Base-by-base conservation (phyloP, 75 land plant species). In the Pseudotsuga menziesii region DNA sequence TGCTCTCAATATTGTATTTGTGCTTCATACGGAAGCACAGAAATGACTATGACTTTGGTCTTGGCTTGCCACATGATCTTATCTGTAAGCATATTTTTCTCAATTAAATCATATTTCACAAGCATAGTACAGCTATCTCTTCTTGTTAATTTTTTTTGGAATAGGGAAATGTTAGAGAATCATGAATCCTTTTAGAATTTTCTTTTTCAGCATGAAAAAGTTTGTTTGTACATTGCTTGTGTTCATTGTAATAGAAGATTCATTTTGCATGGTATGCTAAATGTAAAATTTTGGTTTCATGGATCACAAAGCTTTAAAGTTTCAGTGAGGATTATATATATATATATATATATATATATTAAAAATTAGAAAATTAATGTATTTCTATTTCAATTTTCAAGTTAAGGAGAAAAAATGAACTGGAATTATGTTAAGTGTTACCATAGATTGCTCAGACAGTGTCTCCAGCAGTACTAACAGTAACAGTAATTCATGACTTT, bases 21-120 rank as follows among this genome's bases (percentile, higher is more conserved):
- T 80, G 70, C 81, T 87, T 86, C 77, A 78, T 86, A 57, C 75
- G 91, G 57, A 83, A 85, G 29, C 66, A 88, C 63, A 71, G 77
- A 11, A 83, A 89, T 74, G 94, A 96, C 61, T 89, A 91, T 77
- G 98, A 96, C 76, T 96, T 94, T 82, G 93, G 83, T 70, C 84
- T 92, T 64, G 76, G 76, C 58, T 86, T 85, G 63, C 92, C 98
- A 62, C 91, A 88, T 63, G 94, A 96, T 77, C 85, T 96, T 29
- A 88, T 84, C 57, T 86, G 98, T 96, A 87, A 94, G 94, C 86
- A 0, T 15, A 29, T 35, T 74, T 55, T 54, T 55, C 57, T 23
- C 14, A 22, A 55, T 3, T 54, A 73, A 73, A 55, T 56, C 19
- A 14, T 16, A 27, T 73, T 15, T 72, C 4, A 41, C 75, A 73